Conservation (phyloP, 352 stramenopile species). For the Phytophthora sp. region DNA sequence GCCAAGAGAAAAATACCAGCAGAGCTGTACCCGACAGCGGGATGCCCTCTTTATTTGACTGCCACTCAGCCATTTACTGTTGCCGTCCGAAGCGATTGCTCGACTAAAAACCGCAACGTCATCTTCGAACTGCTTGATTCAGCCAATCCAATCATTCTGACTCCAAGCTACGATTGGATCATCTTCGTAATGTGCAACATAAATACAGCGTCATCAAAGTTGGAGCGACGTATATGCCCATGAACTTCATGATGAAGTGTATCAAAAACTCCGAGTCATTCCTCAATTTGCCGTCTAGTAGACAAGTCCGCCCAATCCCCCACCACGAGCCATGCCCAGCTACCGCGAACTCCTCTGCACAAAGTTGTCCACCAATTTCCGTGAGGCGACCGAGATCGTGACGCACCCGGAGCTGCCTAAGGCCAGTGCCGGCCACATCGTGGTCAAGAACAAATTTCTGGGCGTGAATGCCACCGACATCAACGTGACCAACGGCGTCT, state of each 20-base stretch:
- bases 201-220: slow-evolving; percentile 25
- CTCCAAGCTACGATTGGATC: background rate
- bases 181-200: background rate
- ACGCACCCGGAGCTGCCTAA: slow-evolving; percentile 30
- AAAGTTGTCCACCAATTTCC: slow-evolving; percentile 51
- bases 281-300: slow-evolving; percentile 15
- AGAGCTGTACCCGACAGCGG: too few relatives aligned
- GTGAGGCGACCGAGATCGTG: slow-evolving; percentile 39
- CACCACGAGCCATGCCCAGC: slow-evolving; percentile 19
- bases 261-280: slow-evolving; percentile 17
- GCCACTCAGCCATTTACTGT: too few relatives aligned
- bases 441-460: slow-evolving; percentile 47
- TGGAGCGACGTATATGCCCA: slow-evolving; percentile 1
- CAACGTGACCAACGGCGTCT: slow-evolving; percentile 59
- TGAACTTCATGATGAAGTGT: too few relatives aligned
- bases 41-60: too few relatives aligned
- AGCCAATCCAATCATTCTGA: slow-evolving; percentile 5
- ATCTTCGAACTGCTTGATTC: background rate
- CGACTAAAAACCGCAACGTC: slow-evolving; percentile 14
- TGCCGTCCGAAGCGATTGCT: too few relatives aligned
- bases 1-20: too few relatives aligned
- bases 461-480: slow-evolving; percentile 60
- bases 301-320: background rate
- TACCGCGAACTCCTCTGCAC: slow-evolving; percentile 40
- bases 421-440: slow-evolving; percentile 33